These are phyloP conservation scores for Colletotrichum theobromicola DNA, from an alignment of 2,329 filamentous ascomycete species.

Conservation along the genomic window DNA sequence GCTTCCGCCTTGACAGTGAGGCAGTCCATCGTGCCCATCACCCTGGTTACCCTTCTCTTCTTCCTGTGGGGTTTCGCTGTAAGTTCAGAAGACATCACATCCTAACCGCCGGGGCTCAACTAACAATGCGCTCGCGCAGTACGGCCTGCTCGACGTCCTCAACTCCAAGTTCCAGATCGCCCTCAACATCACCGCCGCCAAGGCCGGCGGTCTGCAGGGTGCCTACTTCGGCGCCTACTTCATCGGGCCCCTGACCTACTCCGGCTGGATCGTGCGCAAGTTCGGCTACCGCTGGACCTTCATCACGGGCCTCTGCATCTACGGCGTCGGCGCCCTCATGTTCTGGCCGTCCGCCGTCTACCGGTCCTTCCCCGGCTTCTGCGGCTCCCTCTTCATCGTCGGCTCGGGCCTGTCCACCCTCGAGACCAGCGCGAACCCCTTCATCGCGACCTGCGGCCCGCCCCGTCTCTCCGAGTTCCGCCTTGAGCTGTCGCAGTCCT, in stretches of 20 bases:
- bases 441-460: slow-evolving; percentile 60
- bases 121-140: neutral
- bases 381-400: slow-evolving; percentile 58
- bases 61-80: slow-evolving; percentile 56
- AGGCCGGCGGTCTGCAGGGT: slow-evolving; percentile 52
- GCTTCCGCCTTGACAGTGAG: slow-evolving; percentile 59
- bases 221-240: slow-evolving; percentile 57
- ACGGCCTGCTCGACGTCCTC: slow-evolving; percentile 38
- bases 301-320: slow-evolving; percentile 64
- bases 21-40: slow-evolving; percentile 70
- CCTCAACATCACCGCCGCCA: slow-evolving; percentile 48
- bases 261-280: slow-evolving; percentile 62
- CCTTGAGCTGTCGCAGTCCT: slow-evolving; percentile 63
- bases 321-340: slow-evolving; percentile 60
- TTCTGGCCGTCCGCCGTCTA: slow-evolving; percentile 64
- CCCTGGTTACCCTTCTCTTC: slow-evolving; percentile 58
- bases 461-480: slow-evolving; percentile 62
- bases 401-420: slow-evolving; percentile 49
- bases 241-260: slow-evolving; percentile 40
- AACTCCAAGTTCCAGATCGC: slow-evolving; percentile 55
- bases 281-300: slow-evolving; percentile 73
- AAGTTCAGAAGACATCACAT: neutral
- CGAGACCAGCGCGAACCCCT: slow-evolving; percentile 64
- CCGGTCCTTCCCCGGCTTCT: slow-evolving; percentile 63
- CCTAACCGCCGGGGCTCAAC: neutral